phyloP scores from a whole-genome alignment of 169 alveolate genomes.

The Eimeria praecox region DNA sequence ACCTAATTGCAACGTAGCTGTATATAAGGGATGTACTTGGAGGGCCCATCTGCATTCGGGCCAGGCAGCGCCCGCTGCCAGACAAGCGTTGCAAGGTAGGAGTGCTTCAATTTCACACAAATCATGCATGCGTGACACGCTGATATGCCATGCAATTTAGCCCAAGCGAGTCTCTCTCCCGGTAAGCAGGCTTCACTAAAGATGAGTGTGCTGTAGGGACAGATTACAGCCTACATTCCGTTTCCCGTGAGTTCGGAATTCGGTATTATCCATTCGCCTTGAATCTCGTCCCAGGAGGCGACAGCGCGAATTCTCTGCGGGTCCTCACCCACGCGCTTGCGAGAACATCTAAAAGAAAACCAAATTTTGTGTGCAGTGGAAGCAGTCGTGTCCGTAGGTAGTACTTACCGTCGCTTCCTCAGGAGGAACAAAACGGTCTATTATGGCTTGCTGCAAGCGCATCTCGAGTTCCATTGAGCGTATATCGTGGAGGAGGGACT shows the following conservation, averaged over 20 bases:
- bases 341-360: neutral
- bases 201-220: neutral
- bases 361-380: neutral
- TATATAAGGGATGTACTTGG: neutral
- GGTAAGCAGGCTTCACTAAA: neutral
- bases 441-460: slow-evolving; percentile 86
- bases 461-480: slow-evolving; percentile 87
- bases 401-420: slow-evolving; percentile 82
- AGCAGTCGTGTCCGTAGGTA: neutral
- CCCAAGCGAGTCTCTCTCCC: neutral
- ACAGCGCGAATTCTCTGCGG: slow-evolving; percentile 52
- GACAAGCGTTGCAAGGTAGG: neutral
- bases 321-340: neutral
- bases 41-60: neutral
- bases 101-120: neutral
- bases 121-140: neutral
- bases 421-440: slow-evolving; percentile 89
- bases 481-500: slow-evolving; percentile 89
- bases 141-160: neutral
- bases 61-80: neutral
- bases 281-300: slow-evolving; percentile 65
- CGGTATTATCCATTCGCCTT: slow-evolving; percentile 70
- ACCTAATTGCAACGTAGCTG: neutral
- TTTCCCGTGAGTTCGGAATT: slow-evolving; percentile 75
- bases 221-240: slow-evolving; percentile 23